These are phyloP conservation scores for Pseudogymnoascus sp. DNA, from an alignment of 2,329 filamentous ascomycete species.

Conservation along the genomic window DNA sequence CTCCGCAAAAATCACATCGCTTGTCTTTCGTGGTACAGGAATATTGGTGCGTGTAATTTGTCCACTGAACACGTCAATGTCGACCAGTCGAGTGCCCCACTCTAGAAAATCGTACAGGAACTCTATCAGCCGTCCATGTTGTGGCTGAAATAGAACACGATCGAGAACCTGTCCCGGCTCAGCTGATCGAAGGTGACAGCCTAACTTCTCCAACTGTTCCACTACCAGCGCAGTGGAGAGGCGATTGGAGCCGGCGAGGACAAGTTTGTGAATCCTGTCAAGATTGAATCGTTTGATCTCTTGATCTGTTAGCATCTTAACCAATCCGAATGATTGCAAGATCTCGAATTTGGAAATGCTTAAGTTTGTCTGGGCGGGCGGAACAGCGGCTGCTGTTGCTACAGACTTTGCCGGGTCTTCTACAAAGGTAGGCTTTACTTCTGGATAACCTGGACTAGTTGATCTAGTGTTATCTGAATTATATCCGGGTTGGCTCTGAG, in stretches of 20 bases:
- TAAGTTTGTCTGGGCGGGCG: not conserved
- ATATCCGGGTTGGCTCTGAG: no score
- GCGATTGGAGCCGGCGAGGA: not conserved
- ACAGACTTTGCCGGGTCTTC: no score
- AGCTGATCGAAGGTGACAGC: not conserved
- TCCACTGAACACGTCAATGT: not conserved
- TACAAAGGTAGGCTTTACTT: no score
- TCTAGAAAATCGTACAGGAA: not conserved
- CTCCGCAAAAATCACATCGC: conserved; percentile 1
- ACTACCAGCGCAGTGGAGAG: not conserved
- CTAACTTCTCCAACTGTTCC: not conserved
- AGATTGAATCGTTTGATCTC: not conserved
- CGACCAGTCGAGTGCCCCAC: not conserved
- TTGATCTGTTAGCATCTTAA: not conserved
- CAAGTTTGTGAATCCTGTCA: not conserved
- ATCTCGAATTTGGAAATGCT: not conserved
- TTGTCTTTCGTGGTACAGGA: not conserved
- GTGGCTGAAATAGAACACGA: not conserved
- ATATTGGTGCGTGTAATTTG: not conserved
- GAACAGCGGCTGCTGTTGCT: not conserved
- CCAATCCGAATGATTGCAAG: not conserved
- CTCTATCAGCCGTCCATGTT: not conserved
- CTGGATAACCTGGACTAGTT: no score
- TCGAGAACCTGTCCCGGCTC: not conserved
- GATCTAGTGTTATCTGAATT: no score